phyloP scores from a whole-genome alignment of 495 filamentous ascomycete species.

The Lophium mytilinum region DNA sequence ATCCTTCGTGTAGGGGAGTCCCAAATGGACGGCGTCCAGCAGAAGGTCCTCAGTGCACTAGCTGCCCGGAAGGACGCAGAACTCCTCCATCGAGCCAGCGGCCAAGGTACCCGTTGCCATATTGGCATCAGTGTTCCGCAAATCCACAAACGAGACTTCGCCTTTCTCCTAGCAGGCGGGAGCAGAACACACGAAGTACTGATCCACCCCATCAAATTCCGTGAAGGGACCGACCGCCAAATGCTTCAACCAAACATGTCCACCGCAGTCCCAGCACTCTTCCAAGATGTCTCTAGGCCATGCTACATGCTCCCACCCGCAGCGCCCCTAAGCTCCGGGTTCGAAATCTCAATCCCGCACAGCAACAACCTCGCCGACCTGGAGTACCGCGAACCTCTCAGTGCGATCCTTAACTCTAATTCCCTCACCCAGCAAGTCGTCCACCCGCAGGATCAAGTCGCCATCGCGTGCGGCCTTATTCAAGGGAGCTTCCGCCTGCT shows the following conservation, averaged over 20 bases:
- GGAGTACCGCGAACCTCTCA: conserved; percentile 4
- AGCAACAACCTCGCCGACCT: conserved; percentile 2
- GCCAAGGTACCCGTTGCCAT: not conserved
- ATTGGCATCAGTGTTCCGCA: conserved; percentile 13
- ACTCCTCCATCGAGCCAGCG: conserved; percentile 9
- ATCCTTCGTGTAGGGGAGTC: not conserved
- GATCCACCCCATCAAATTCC: conserved; percentile 7
- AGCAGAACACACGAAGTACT: conserved; percentile 5
- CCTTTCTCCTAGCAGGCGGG: conserved; percentile 4
- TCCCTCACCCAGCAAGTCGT: conserved; percentile 7
- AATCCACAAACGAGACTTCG: conserved; percentile 14
- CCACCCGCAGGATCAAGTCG: conserved; percentile 15
- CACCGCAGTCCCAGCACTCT: conserved; percentile 1
- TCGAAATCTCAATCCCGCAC: conserved; percentile 4
- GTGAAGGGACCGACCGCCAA: not conserved
- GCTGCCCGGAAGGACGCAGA: conserved; percentile 14
- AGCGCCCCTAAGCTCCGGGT: not conserved
- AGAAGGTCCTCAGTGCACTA: conserved; percentile 9
- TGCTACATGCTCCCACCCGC: conserved; percentile 10
- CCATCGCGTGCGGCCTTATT: conserved; percentile 4
- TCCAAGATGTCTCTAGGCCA: not conserved
- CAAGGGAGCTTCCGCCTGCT: conserved; percentile 6
- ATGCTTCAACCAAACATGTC: conserved; percentile 2
- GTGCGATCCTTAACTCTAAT: not conserved
- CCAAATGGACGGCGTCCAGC: not conserved